phyloP scores from a whole-genome alignment of 2,329 filamentous ascomycete genomes.

The Ophiostoma ulmi region DNA sequence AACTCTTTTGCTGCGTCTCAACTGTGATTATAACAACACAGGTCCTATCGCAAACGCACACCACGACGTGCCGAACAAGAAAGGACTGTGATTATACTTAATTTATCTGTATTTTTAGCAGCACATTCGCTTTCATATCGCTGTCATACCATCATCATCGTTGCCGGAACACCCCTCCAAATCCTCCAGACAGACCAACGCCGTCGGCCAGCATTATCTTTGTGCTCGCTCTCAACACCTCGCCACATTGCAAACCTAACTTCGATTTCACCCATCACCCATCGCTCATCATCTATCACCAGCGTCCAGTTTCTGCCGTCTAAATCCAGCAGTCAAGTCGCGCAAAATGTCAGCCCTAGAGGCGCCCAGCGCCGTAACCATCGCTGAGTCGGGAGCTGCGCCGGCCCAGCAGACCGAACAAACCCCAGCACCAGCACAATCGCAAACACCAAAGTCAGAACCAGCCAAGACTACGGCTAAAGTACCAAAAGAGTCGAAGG shows the following conservation, averaged over 20 bases:
- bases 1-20: not conserved
- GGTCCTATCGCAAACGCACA: not conserved
- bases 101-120: not conserved
- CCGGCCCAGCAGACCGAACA: conserved; percentile 7
- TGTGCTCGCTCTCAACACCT: not conserved
- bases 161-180: not conserved
- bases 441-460: not conserved
- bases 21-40: not conserved
- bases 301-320: not conserved
- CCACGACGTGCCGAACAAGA: not conserved
- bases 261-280: not conserved
- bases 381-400: not conserved
- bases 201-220: not conserved
- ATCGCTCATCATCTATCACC: too few species aligned
- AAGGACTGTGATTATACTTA: not conserved
- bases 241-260: not conserved
- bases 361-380: conserved; percentile 10
- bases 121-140: not conserved
- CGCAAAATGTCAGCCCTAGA: conserved; percentile 16
- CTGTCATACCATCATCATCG: not conserved
- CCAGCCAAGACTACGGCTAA: not conserved
- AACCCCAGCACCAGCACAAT: not conserved
- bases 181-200: not conserved
- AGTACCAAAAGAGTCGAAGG: not conserved
- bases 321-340: not conserved